Evolutionary conservation across 164 flowering plant genomes (phyloP), one percentile per base, ranked within the genome.

Genomic region (Tinospora cordifolia): DNA sequence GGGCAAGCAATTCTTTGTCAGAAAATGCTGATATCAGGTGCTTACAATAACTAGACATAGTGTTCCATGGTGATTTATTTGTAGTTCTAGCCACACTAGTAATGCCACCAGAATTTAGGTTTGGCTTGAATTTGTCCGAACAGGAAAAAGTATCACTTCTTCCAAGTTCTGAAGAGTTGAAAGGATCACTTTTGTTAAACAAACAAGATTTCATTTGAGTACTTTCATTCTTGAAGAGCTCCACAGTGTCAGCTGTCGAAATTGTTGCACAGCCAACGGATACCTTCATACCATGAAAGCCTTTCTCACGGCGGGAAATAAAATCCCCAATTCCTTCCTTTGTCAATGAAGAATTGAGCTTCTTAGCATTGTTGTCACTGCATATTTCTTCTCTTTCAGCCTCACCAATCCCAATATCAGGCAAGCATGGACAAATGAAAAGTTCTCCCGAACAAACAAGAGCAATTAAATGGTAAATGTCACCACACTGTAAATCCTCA

Each of bases 351-450:
- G 74, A 69, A 70, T 82, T 90, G 8, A 67, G 74, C 75, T 82
- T 90, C 75, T 93, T 90, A 75, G 74, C 72, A 70, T 34, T 76
- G 62, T 79, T 75, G 25, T 41, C 69, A 69, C 39, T 75, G 51
- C 27, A 68, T 51, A 46, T 39, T 46, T 83, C 91, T 72, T 39
- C 73, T 27, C 41, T 73, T 65, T 89, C 98, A 70, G 83, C 82
- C 72, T 95, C 98, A 75, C 98, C 98, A 76, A 92, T 79, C 57
- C 99, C 99, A 72, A 87, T 87, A 25, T 83, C 86, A 2, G 99
- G 99, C 75, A 92, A 80, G 75, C 71, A 69, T 41, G 96, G 93
- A 34, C 82, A 77, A 66, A 91, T 76, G 22, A 81, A 79, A 58
- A 92, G 63, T 63, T 88, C 91, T 72, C 97, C 93, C 6, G 80